Evolutionary conservation across 163 green algal genomes (phyloP), one percentile per base, ranked within the genome.

Genomic region (Chlamydomonas reinhardtii): DNA sequence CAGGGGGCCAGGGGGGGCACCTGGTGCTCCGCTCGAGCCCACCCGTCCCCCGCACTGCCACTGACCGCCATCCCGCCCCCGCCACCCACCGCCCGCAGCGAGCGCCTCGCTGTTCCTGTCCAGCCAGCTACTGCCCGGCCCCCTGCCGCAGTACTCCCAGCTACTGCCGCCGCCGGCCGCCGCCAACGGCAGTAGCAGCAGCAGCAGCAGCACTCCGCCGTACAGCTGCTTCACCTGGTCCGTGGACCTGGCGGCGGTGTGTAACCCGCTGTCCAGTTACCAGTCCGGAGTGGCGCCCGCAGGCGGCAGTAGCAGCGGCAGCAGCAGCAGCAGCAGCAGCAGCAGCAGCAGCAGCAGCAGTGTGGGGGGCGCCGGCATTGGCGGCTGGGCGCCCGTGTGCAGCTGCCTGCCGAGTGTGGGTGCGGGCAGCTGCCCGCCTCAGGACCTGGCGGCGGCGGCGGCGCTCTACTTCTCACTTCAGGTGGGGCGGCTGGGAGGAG

Each of bases 171-270:
- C 29, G 29, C 29, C 48, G 5, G 29, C 29, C 0, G 17, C 12
- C 48, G 73, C 12, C 48, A 56, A n/a, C 35, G 70, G 31, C 70
- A 37, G 31, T 22, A 20, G 31, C 32, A 35, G 25, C 29, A 20
- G 14, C 54, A 0, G 27, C 73, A 9, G 73, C 73, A 39, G 39
- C n/a, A n/a, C 19, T 12, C 29, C 19, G 64, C 34, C 48, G 29
- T 66, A 84, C 76, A 74, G 64, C 65, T 84, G 77, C 66, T 84
- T 84, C 39, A 84, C 65, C 9, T 70, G 43, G 77, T 59, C 48
- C 16, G 11, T 84, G n/a, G 66, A 84, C 32, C 77, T 84, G 31
- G 24, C 43, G 6, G 32, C 66, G 2, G 65, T 84, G 25, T 84
- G 77, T 22, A 24, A 84, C 66, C 77, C 77, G n/a, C 65, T 52